Evolutionary conservation across 1,139 yeast genomes (phyloP), one percentile per base, ranked within the genome.

Genomic region (Saccharomyces pastorianus): DNA sequence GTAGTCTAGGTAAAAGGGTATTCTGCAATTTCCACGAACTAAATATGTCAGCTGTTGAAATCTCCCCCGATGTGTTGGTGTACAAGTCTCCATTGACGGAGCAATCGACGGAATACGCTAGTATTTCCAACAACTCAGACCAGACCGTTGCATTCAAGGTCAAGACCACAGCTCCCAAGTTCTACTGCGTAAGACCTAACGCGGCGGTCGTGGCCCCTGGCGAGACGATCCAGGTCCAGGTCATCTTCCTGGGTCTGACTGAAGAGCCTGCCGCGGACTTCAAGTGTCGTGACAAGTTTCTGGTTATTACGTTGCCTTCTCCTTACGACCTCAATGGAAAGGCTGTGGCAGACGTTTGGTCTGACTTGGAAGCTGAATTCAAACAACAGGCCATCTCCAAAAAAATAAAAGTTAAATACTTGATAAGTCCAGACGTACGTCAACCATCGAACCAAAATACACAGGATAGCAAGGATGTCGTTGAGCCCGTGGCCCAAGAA

Each of bases 151-250:
- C 96, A 32, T 93, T 89, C 78, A 95, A 95, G 76, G 97, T 95
- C 67, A 95, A 93, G 74, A 93, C 99, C 51, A 93, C 99, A 8
- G 97, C 98, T 13, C 99, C 99, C 56, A 91, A 88, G 71, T 79
- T 89, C 70, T 88, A 91, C 76, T 88, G 96, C 72, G 98, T 93
- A 54, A 85, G 96, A 73, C 99, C 99, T 56, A 93, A 91, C 71
- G 95, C 97, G 55, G 82, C 95, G 27, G 73, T 85, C 46, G 77
- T 93, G 55, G 78, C 76, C 46, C 93, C 98, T 13, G 95, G 95
- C 46, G 81, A 81, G 59, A 72, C 84, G 11, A 75, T 84, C 53
- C 82, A 85, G 56, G 88, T 93, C 52, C 81, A 91, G 51, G 86
- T 93, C 62, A 88, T 89, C 64, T 83, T 90, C 60, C 91, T 91